Evolutionary conservation across 1,284 basidiomycete species (phyloP), one percentile per base, ranked within the genome.

Genomic region (Apiotrichum gracile): DNA sequence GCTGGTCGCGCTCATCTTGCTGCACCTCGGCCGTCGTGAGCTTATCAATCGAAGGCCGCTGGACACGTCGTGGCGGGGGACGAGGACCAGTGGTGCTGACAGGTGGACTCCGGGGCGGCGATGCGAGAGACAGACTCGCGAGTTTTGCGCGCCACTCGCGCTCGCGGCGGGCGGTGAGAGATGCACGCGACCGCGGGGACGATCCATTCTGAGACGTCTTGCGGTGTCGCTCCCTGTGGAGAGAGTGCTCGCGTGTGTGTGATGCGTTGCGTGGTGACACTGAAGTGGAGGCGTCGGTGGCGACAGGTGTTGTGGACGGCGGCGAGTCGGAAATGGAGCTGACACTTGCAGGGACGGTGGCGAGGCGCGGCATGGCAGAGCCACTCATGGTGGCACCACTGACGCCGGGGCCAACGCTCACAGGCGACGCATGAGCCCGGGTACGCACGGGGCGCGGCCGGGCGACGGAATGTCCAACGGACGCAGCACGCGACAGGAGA

Each of bases 101-200:
- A 1, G 26, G 27, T 1, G 46, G 38, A 17, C 43, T 25, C 10
- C 27, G 26, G 5, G 43, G 37, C 13, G 38, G 35, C 37, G 34
- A 22, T 3, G 29, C 26, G 4, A 37, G 41, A 5, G 64, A 53
- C 9, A 69, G 37, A 1, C 64, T 63, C 2, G 62, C 64, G 13
- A 69, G 57, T 43, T 61, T 64, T 26, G 66, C 66, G 46, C 65
- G 59, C 67, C 67, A 69, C 51, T 69, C 67, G 16, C 61, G 49
- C 41, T 69, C 67, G 6, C 46, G 9, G 63, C 64, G 29, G 56
- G 40, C 21, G 52, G 50, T 14, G 60, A 43, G 5, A 29, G 24
- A 26, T n/a, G 19, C 52, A 42, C 29, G 27, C 14, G 35, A 9
- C 12, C 38, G 26, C 40, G 46, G 27, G 5, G n/a, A n/a, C n/a